Evolutionary conservation across 768 basidiomycete genomes (phyloP).

Genomic region (Lactarius evosmus): DNA sequence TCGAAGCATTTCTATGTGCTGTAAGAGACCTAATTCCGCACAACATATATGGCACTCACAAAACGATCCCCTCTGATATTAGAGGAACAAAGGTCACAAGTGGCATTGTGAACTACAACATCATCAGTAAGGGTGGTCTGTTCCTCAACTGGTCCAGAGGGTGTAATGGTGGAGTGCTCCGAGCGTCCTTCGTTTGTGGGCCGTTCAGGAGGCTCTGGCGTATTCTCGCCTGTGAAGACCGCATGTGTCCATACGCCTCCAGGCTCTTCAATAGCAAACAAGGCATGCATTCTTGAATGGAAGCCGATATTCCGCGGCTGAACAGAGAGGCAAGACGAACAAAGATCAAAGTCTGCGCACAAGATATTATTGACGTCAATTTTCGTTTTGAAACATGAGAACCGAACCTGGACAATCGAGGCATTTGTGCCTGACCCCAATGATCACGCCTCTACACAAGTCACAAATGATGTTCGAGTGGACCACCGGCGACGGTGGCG

Average conservation of each 20-base stretch:
- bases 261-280: conserved; percentile 65
- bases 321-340: conserved; percentile 49
- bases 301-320: conserved; percentile 34
- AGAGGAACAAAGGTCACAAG: conserved; percentile 76
- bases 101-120: conserved; percentile 55
- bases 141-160: neutral
- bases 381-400: conserved; percentile 1
- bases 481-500: conserved; percentile 31
- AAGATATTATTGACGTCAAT: neutral
- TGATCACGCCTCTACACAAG: conserved; percentile 51
- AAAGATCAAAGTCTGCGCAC: conserved; percentile 65
- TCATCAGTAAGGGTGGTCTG: neutral
- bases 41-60: conserved; percentile 43
- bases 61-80: conserved; percentile 67
- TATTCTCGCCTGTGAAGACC: conserved; percentile 45
- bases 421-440: conserved; percentile 76
- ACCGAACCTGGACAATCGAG: conserved; percentile 64
- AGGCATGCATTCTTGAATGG: conserved; percentile 47
- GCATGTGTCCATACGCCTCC: conserved; percentile 65
- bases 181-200: neutral
- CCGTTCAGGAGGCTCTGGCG: conserved; percentile 15
- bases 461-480: conserved; percentile 68
- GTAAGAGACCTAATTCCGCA: neutral
- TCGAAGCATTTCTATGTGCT: conserved; percentile 68
- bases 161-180: neutral